Base-by-base conservation (phyloP, 108 stramenopile genomes). In the Ochromonas danica region DNA sequence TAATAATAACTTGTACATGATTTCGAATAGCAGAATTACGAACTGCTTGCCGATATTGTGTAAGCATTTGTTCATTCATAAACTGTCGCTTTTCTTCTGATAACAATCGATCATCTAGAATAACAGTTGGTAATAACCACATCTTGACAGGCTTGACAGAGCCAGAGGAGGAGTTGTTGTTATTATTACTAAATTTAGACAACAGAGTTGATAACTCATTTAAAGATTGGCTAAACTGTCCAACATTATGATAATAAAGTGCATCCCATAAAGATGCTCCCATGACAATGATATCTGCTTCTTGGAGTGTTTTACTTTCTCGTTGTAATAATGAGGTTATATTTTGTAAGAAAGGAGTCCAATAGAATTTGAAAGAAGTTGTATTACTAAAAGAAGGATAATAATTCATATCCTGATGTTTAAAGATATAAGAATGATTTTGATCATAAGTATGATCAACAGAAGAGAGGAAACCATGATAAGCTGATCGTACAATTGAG, bases 261-360 rank as follows among this genome's bases (percentile, higher is more conserved):
- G 84, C 79, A 51, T 85, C 84, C 84, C 84, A 85, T 43, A 85
- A 79, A 0, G 79, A 78, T 28, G 45, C 82, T 0, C 82, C 79
- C 60, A 77, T 75, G 39, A 85, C 57, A 1, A 83, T 61, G 25
- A 39, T 1, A 35, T 77, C 31, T 33, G 31, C 43, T 2, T 28
- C 61, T 60, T 79, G 67, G 0, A 2, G 61, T 43, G 45, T 43
- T 80, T 72, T 70, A 65, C 42, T 61, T 78, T 35, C 30, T 63
- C 6, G 61, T 22, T 78, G 40, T 14, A 81, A 17, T 0, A 71
- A 43, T 28, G 71, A 39, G 1, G 71, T 25, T 6, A 86, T 43
- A 30, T 85, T 78, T 0, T 39, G 0, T 51, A 43, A 42, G 2
- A 39, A 1, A 1, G 85, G 85, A 0, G 81, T 80, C 85, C 85